A percentile compares a stretch with the other conserved stretches of the same genome.
phyloP scores from a whole-genome alignment of 192 early-diverging fungal species.

The Phycomyces blakesleeanus region DNA sequence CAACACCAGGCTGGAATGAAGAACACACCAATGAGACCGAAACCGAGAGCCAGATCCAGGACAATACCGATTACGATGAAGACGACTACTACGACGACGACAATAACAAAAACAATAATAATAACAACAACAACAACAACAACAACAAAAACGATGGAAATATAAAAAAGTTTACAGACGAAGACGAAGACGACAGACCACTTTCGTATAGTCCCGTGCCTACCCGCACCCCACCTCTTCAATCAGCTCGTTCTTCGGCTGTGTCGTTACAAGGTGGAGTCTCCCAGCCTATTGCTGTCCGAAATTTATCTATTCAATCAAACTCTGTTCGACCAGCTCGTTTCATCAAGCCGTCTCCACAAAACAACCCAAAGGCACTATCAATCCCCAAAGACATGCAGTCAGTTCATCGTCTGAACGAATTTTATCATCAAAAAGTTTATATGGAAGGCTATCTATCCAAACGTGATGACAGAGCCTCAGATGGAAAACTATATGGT shows the following conservation, averaged over 20 bases:
- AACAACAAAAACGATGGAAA: no score
- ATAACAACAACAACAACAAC: no score
- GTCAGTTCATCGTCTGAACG: slow-evolving; percentile 53
- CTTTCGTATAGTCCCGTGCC: no score
- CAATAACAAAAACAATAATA: background rate
- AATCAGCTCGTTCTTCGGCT: background rate
- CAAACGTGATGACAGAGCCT: slow-evolving; percentile 60
- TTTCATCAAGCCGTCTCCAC: slow-evolving; percentile 34
- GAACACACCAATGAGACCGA: background rate
- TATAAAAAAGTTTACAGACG: background rate
- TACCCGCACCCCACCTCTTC: no score
- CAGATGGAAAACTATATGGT: slow-evolving; percentile 57
- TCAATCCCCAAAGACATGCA: slow-evolving; percentile 38
- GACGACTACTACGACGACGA: background rate
- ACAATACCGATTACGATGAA: slow-evolving; percentile 1
- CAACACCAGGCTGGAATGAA: slow-evolving; percentile 18
- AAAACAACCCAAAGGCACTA: background rate
- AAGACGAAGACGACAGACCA: no score
- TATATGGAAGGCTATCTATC: slow-evolving; percentile 67
- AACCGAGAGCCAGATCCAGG: background rate
- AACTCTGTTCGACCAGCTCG: slow-evolving; percentile 14
- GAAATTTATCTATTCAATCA: background rate
- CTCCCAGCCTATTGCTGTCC: slow-evolving; percentile 9
- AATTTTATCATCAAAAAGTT: slow-evolving; percentile 63
- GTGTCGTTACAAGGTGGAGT: background rate